These are phyloP conservation scores for Fusarium nygamai DNA, from an alignment of 2,329 filamentous ascomycete species.

Conservation along the genomic window DNA sequence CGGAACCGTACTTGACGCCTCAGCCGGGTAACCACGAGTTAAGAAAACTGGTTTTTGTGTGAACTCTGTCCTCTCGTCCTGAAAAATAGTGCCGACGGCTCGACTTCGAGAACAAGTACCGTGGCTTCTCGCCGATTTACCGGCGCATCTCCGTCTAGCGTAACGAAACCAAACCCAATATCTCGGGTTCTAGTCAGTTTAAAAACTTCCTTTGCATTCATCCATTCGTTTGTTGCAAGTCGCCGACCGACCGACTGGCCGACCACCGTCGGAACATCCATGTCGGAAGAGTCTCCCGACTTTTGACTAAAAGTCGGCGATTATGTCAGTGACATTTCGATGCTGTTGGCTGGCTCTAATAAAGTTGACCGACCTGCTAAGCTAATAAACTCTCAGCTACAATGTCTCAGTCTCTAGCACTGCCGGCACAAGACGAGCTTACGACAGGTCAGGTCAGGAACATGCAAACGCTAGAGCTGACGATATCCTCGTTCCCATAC, in stretches of 20 bases:
- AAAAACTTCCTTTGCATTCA: background rate
- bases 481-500: background rate
- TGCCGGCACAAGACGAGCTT: background rate
- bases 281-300: background rate
- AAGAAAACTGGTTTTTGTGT: slow-evolving; percentile 23
- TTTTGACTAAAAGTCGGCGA: slow-evolving; percentile 7
- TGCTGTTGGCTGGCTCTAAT: background rate
- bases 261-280: background rate
- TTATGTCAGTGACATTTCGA: slow-evolving; percentile 28
- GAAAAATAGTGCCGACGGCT: slow-evolving; percentile 7
- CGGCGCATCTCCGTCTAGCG: slow-evolving; percentile 18
- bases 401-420: slow-evolving; percentile 10
- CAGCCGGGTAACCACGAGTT: slow-evolving; percentile 21
- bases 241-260: background rate
- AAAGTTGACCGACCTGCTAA: background rate
- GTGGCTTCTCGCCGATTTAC: background rate
- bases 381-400: slow-evolving; percentile 16
- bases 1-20: slow-evolving; percentile 8
- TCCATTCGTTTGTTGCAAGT: background rate
- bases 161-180: slow-evolving; percentile 10
- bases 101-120: slow-evolving; percentile 7
- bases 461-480: slow-evolving; percentile 5
- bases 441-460: background rate
- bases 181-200: slow-evolving; percentile 12
- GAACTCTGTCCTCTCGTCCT: background rate